phyloP scores from a whole-genome alignment of 2,329 filamentous ascomycete species.

The Nannizzia gypsea region DNA sequence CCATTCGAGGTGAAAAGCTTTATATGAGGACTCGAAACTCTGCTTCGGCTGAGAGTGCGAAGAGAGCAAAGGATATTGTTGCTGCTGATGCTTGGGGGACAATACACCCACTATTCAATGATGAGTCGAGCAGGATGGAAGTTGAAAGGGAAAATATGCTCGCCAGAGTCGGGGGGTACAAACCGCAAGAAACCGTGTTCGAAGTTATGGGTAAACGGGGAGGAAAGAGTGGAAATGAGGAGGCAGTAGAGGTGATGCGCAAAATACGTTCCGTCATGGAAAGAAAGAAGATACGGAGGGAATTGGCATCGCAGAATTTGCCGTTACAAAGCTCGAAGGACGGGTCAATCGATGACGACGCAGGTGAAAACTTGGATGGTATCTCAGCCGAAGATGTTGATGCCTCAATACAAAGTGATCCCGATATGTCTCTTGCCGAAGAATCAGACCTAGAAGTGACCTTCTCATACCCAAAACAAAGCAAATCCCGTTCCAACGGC shows the following conservation, averaged over 20 bases:
- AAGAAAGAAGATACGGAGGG: constrained; percentile 29
- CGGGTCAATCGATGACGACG: constrained; percentile 26
- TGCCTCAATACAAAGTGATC: constrained; percentile 11
- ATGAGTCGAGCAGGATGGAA: constrained; percentile 50
- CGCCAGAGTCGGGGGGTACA: constrained; percentile 74
- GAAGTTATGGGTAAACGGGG: constrained; percentile 72
- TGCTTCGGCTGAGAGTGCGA: constrained; percentile 81
- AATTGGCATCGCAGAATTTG: constrained; percentile 16
- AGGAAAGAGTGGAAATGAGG: constrained; percentile 54
- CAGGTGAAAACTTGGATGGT: constrained; percentile 29
- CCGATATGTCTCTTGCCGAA: constrained; percentile 37
- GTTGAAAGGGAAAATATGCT: constrained; percentile 74
- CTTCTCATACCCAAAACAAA: constrained; percentile 45
- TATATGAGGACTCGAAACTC: constrained; percentile 84
- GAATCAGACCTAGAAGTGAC: constrained; percentile 57
- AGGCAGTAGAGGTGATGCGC: constrained; percentile 45
- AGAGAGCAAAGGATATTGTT: constrained; percentile 68
- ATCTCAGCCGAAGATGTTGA: constrained; percentile 29
- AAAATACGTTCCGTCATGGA: constrained; percentile 34
- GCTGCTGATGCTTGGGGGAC: constrained; percentile 58
- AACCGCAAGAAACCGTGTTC: constrained; percentile 90
- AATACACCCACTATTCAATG: constrained; percentile 69
- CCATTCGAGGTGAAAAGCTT: constrained; percentile 79
- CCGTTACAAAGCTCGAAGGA: constrained; percentile 16
- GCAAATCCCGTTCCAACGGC: constrained; percentile 36